Percentiles rank a stretch among this genome's conserved stretches.
Conservation (phyloP, 2,329 filamentous ascomycete species). For the Septoria linicola region DNA sequence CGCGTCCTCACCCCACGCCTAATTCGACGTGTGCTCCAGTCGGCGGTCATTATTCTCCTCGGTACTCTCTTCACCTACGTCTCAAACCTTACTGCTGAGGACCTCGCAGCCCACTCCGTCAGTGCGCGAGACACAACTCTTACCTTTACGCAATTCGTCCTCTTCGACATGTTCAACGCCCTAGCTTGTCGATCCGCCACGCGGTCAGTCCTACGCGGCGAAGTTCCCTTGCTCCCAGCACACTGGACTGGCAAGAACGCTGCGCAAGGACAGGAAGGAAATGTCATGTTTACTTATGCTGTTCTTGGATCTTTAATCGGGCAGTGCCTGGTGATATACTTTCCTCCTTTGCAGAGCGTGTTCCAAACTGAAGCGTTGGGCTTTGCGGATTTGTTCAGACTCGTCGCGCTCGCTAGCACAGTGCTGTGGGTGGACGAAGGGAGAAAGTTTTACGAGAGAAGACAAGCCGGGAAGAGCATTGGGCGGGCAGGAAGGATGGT, state of each 20-base stretch:
- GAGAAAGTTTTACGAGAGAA: conserved; percentile 69
- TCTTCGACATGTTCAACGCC: conserved; percentile 99
- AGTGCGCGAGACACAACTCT: conserved; percentile 96
- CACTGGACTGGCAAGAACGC: conserved; percentile 12
- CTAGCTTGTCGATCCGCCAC: conserved; percentile 86
- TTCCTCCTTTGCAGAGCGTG: conserved; percentile 87
- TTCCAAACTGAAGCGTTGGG: conserved; percentile 92
- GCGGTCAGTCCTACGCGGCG: conserved; percentile 84
- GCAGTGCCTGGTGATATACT: conserved; percentile 88
- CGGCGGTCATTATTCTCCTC: conserved; percentile 83
- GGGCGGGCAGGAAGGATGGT: conserved; percentile 6
- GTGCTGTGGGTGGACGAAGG: conserved; percentile 95
- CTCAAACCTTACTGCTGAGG: conserved; percentile 82
- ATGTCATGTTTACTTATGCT: conserved; percentile 95
- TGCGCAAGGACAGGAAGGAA: conserved; percentile 50
- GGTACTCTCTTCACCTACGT: conserved; percentile 91
- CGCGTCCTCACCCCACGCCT: conserved; percentile 85
- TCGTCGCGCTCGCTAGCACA: conserved; percentile 75
- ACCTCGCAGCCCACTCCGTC: conserved; percentile 57
- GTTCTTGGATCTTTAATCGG: conserved; percentile 81
- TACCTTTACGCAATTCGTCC: conserved; percentile 98
- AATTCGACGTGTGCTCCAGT: conserved; percentile 80
- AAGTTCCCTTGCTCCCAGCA: conserved; percentile 47
- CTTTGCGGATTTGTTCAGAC: conserved; percentile 68
- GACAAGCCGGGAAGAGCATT: conserved; percentile 37